phyloP scores from a whole-genome alignment of 495 filamentous ascomycete species.

The Neurospora sp. region DNA sequence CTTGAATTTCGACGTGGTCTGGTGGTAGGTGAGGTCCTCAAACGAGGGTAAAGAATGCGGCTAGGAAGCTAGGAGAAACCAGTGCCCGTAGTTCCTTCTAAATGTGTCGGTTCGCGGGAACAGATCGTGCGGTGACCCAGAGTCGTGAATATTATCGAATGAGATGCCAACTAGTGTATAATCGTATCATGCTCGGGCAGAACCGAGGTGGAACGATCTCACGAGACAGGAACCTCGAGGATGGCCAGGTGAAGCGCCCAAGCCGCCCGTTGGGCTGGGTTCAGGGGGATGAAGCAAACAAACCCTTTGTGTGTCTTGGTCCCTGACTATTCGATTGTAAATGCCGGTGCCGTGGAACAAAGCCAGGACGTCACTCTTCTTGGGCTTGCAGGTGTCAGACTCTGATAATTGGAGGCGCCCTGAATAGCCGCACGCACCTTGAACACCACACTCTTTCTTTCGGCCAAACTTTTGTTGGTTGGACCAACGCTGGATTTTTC shows the following conservation, averaged over 20 bases:
- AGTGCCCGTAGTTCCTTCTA: background rate
- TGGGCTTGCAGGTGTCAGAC: background rate
- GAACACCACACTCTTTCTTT: conserved; percentile 2
- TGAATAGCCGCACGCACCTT: background rate
- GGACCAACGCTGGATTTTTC: background rate
- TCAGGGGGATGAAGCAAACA: background rate
- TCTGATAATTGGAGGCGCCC: background rate
- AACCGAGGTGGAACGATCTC: background rate
- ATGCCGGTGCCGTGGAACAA: conserved; percentile 1
- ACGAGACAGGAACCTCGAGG: background rate
- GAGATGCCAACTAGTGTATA: background rate
- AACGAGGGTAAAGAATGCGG: background rate
- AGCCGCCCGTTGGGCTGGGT: background rate
- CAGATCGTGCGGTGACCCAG: background rate
- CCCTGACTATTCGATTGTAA: conserved; percentile 1
- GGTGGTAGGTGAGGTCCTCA: background rate
- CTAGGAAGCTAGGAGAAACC: background rate
- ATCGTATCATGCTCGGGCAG: background rate
- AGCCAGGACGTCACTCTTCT: conserved; percentile 1
- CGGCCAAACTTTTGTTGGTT: background rate
- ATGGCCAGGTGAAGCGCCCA: background rate
- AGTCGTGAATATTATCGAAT: background rate
- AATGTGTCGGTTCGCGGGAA: background rate
- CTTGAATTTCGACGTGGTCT: background rate
- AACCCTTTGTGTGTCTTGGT: background rate